phyloP scores from a whole-genome alignment of 495 filamentous ascomycete genomes.

The Podospora pseudopauciseta region DNA sequence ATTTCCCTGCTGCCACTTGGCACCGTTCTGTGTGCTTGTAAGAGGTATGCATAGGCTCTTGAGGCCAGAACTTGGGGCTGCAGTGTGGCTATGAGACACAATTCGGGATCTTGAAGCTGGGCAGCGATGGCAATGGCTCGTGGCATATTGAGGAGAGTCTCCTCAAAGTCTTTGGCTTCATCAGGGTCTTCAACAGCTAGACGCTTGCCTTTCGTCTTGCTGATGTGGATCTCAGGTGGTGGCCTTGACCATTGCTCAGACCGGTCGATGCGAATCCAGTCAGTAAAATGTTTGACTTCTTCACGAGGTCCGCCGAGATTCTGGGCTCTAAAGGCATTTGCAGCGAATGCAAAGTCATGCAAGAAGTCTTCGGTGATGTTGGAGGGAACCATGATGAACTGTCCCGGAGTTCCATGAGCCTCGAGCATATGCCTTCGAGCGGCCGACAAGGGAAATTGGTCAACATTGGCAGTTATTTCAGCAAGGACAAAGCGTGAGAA shows the following conservation, averaged over 20 bases:
- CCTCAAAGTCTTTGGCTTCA: slow-evolving; percentile 18
- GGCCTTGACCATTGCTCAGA: slow-evolving; percentile 11
- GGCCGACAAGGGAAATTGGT: slow-evolving; percentile 6
- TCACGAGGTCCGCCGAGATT: not conserved
- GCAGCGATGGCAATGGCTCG: slow-evolving; percentile 14
- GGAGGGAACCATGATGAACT: slow-evolving; percentile 12
- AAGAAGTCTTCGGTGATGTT: slow-evolving; percentile 17
- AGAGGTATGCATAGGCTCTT: slow-evolving; percentile 11
- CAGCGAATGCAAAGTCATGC: slow-evolving; percentile 13
- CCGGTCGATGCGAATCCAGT: slow-evolving; percentile 6
- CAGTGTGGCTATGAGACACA: slow-evolving; percentile 11
- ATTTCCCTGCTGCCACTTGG: not conserved
- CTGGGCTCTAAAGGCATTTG: not conserved
- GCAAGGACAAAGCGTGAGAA: not conserved
- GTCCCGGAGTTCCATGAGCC: not conserved
- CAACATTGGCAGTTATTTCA: slow-evolving; percentile 1
- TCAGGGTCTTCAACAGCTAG: slow-evolving; percentile 15
- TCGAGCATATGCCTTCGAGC: slow-evolving; percentile 4
- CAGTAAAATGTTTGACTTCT: slow-evolving; percentile 8
- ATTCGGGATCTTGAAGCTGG: not conserved
- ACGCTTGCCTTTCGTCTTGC: not conserved
- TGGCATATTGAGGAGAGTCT: slow-evolving; percentile 14
- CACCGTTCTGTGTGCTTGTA: slow-evolving; percentile 12
- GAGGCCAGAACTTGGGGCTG: slow-evolving; percentile 16
- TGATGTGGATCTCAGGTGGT: slow-evolving; percentile 14